phyloP scores from a whole-genome alignment of 345 rosid species.

The Diplotaxis tenuifolia region DNA sequence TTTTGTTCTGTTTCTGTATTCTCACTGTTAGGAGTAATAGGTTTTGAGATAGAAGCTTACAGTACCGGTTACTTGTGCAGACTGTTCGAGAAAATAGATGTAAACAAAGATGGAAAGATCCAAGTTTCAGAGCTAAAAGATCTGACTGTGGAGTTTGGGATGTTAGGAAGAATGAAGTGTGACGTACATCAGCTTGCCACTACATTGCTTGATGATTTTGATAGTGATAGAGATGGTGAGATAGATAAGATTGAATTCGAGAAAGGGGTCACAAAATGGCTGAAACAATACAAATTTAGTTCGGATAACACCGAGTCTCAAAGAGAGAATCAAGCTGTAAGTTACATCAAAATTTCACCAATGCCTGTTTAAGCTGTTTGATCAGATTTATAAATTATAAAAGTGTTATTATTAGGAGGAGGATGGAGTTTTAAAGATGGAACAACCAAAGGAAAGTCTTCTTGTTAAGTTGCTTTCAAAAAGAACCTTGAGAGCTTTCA shows the following conservation, averaged over 20 bases:
- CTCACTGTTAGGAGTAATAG: not conserved
- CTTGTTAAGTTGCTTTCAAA: conserved; percentile 13
- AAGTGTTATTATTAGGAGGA: conserved; percentile 2
- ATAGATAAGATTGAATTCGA: conserved; percentile 15
- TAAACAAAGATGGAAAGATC: conserved; percentile 28
- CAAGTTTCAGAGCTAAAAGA: conserved; percentile 26
- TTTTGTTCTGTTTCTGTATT: not conserved
- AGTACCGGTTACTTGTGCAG: not conserved
- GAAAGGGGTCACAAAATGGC: conserved; percentile 7
- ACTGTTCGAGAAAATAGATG: conserved; percentile 30
- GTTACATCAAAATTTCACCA: not conserved
- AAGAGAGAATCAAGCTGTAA: conserved; percentile 10
- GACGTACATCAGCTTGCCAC: conserved; percentile 6
- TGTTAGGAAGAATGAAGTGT: too few relatives aligned
- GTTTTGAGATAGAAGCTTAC: not conserved
- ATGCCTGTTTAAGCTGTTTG: not conserved
- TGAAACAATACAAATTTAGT: conserved; percentile 13
- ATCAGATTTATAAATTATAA: not conserved
- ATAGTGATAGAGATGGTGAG: conserved; percentile 6
- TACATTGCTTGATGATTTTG: conserved; percentile 21
- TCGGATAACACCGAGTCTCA: not conserved
- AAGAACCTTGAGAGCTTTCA: conserved; percentile 10
- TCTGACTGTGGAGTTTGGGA: conserved; percentile 24
- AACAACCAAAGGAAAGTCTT: conserved; percentile 9
- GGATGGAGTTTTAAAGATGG: conserved; percentile 17